Evolutionary conservation across 1,284 basidiomycete genomes (phyloP), one percentile per base, ranked within the genome.

Genomic region (Sphagnurus paluster): DNA sequence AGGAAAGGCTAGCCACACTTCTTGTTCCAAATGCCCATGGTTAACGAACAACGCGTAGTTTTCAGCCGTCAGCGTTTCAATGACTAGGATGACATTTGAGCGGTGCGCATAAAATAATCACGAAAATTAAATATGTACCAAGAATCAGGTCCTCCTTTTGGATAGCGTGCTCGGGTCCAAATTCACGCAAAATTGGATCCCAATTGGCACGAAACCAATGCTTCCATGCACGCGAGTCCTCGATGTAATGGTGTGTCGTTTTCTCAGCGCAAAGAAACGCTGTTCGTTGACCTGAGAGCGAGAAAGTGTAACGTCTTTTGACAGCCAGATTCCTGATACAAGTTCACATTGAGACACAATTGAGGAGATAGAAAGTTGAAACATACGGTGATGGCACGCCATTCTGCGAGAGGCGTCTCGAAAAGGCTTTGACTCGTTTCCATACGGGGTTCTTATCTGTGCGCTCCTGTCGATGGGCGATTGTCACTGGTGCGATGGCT

Each of bases 21-120:
- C 74, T 2, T 80, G 77, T 52, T 85, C 79, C 0, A 76, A 72
- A 62, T 87, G 81, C 48, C 70, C 72, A 56, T 87, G 82, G 53
- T 82, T 84, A 24, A 85, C 83, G 55, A 86, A 82, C 2, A 84
- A 57, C 2, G 76, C 84, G 59, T 86, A 83, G 51, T 87, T 80
- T 1, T 76, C 70, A 2, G 84, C 76, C 39, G 80, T 76, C 5
- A 91, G 67, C 0, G 82, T 77, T 16, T 86, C 88, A 28, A 87
- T 77, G 20, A 90, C 86, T 88, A 50, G 10, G 39, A 17, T 16
- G 5, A 45, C 25, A 26, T 30, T 29, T 36, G 48, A 10, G 17
- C 16, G 48, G 44, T 8, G 40, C n/a, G 44, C 40, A 40, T 16
- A 17, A 26, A 36, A 2, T 16, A 4, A 29, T 8, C 5, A 24